phyloP scores from a whole-genome alignment of 2,329 filamentous ascomycete species.

The Colletotrichum cereale region DNA sequence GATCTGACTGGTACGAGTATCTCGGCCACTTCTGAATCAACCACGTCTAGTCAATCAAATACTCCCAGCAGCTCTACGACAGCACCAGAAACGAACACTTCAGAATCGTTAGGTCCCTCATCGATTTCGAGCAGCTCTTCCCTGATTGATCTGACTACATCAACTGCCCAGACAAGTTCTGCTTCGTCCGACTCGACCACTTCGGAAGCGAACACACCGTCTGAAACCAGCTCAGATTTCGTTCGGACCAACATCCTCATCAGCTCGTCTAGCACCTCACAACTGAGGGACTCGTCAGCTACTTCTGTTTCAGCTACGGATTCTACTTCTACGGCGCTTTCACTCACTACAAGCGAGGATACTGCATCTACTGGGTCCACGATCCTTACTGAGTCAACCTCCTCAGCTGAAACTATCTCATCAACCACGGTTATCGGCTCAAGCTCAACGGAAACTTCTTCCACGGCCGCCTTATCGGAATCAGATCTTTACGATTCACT shows the following conservation, averaged over 20 bases:
- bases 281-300: background rate
- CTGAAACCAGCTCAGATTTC: background rate
- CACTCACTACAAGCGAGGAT: background rate
- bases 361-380: background rate
- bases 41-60: background rate
- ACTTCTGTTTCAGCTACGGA: background rate
- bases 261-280: background rate
- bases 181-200: background rate
- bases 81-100: background rate
- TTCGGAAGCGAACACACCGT: background rate
- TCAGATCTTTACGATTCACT: background rate
- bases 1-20: background rate
- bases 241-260: background rate
- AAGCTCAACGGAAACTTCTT: background rate
- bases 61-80: background rate
- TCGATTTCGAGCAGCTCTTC: background rate
- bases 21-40: background rate
- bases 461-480: background rate
- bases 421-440: background rate
- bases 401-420: background rate
- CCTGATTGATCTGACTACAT: background rate
- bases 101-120: background rate
- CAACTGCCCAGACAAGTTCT: background rate
- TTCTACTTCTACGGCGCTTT: background rate
- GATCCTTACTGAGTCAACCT: background rate